A percentile compares a stretch with the other conserved stretches of the same genome.
Conservation (phyloP, 306 rosid genomes). For the Glycine latifolia region DNA sequence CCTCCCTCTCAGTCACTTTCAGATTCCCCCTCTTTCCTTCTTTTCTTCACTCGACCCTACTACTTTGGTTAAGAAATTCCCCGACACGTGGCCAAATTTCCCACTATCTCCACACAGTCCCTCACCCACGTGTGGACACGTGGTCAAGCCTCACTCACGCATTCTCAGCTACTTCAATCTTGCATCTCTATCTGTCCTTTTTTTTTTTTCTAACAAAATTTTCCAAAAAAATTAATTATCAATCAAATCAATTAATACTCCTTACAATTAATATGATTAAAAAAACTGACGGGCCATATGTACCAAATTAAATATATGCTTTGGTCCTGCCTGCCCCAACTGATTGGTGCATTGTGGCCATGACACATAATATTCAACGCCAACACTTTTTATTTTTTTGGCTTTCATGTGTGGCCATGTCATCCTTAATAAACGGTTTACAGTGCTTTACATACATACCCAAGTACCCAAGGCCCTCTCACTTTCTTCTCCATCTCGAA, state of each 20-base stretch:
- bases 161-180: neutral
- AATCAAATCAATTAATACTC: too few relatives aligned
- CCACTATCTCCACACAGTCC: neutral
- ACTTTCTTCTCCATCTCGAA: too few relatives aligned
- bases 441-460: too few relatives aligned
- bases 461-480: too few relatives aligned
- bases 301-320: conserved; percentile 7
- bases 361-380: neutral
- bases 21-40: neutral
- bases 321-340: conserved; percentile 10
- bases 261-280: too few relatives aligned
- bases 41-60: neutral
- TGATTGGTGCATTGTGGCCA: neutral
- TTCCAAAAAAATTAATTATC: too few relatives aligned
- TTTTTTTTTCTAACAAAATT: too few relatives aligned
- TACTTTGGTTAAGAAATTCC: neutral
- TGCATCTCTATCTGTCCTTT: neutral
- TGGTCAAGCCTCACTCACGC: neutral
- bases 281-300: neutral
- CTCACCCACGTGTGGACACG: neutral
- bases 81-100: conserved; percentile 7
- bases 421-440: conserved; percentile 37
- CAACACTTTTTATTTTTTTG: neutral
- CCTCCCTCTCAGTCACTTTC: conserved; percentile 36
- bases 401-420: conserved; percentile 13